Conservation (phyloP, 169 alveolate genomes). For the Cytauxzoon felis region DNA sequence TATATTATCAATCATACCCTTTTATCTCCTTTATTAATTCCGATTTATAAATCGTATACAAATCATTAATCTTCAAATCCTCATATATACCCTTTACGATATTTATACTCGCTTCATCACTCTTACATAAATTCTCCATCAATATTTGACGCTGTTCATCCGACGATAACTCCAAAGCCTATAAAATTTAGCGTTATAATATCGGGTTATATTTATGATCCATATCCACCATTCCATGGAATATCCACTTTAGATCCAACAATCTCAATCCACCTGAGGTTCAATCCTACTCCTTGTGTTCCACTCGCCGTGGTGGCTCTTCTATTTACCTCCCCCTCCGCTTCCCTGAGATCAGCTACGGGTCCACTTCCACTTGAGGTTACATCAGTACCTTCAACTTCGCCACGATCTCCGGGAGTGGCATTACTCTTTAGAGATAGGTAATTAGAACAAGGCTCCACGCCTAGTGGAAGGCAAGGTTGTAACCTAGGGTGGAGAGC, state of each 20-base stretch:
- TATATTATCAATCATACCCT: not conserved
- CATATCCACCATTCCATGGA: not conserved
- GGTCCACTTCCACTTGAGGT: too few relatives aligned
- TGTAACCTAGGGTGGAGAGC: too few relatives aligned
- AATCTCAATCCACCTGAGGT: too few relatives aligned
- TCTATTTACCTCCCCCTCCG: too few relatives aligned
- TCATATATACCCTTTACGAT: slow-evolving; percentile 60
- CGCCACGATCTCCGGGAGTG: too few relatives aligned
- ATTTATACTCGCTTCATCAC: slow-evolving; percentile 56
- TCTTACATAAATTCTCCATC: slow-evolving; percentile 66
- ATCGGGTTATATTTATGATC: not conserved
- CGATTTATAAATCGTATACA: slow-evolving; percentile 50
- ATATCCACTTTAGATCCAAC: not conserved
- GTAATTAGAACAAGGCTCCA: not conserved
- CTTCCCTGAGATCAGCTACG: too few relatives aligned
- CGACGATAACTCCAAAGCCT: slow-evolving; percentile 63
- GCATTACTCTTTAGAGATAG: too few relatives aligned
- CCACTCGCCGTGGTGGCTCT: not conserved
- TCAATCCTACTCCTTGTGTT: too few relatives aligned
- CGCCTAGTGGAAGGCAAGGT: too few relatives aligned
- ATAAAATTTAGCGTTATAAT: not conserved
- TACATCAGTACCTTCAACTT: too few relatives aligned
- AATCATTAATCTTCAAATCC: slow-evolving; percentile 50
- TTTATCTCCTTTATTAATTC: slow-evolving; percentile 60
- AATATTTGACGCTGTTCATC: slow-evolving; percentile 46